A percentile compares a stretch with the other conserved stretches of the same genome.
These are phyloP conservation scores for Pinus albicaulis DNA, from an alignment of 75 land plant genomes.

Conservation along the genomic window DNA sequence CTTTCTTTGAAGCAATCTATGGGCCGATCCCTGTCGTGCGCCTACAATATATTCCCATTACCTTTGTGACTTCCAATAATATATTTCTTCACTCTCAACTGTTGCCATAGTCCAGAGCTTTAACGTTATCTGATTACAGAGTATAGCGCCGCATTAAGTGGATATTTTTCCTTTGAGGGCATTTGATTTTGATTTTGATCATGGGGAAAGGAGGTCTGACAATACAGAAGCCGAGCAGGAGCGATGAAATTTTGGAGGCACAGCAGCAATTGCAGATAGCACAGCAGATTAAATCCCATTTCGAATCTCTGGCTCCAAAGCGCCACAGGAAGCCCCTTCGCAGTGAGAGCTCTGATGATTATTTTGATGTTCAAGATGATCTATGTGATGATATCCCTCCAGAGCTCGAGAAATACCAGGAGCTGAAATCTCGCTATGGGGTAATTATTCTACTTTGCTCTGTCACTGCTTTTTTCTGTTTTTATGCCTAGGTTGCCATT, in stretches of 20 bases:
- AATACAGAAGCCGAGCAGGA: slow-evolving; percentile 37
- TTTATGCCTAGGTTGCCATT: no score
- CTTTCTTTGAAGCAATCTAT: no score
- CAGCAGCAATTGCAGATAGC: slow-evolving; percentile 24
- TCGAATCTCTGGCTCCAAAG: slow-evolving; percentile 36
- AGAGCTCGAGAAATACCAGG: slow-evolving; percentile 26
- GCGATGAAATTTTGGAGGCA: slow-evolving; percentile 38
- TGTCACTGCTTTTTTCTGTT: no score
- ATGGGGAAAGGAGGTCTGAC: slow-evolving; percentile 3
- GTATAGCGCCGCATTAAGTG: no score
- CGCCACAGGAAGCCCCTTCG: slow-evolving; percentile 41
- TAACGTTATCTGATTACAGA: no score
- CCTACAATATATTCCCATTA: no score
- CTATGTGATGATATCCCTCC: slow-evolving; percentile 11
- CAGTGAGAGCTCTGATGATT: slow-evolving; percentile 28
- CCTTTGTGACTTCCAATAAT: no score
- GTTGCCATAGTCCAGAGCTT: no score
- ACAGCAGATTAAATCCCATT: slow-evolving; percentile 21
- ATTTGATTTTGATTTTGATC: not conserved
- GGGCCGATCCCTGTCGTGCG: no score
- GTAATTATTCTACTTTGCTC: no score
- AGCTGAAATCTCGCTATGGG: slow-evolving; percentile 9
- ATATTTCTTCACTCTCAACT: no score
- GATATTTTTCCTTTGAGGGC: not conserved
- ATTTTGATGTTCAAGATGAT: not conserved